A percentile compares a stretch with the other conserved stretches of the same genome.
Conservation (phyloP, 306 rosid species). For the Cucurbita ficifolia region DNA sequence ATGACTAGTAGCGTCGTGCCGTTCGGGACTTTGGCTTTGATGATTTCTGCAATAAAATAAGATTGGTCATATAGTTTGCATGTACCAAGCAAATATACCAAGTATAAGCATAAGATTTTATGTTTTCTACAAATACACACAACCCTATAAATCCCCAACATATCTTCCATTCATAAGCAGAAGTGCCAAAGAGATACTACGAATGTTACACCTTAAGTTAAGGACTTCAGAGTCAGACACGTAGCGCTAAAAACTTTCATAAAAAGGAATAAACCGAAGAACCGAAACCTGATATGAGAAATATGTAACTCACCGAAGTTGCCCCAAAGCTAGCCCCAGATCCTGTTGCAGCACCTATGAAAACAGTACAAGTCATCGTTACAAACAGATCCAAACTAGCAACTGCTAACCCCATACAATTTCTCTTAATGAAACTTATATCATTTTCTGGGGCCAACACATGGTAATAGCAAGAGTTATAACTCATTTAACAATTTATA, state of each 20-base stretch:
- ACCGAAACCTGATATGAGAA: conserved; percentile 2
- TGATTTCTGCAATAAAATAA: conserved; percentile 48
- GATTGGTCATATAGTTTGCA: neutral
- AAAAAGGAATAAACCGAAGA: neutral
- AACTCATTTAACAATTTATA: neutral
- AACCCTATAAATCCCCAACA: neutral
- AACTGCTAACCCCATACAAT: neutral
- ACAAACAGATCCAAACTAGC: neutral
- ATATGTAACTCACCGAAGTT: conserved; percentile 40
- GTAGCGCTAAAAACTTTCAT: neutral
- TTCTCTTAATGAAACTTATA: neutral
- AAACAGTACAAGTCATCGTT: neutral
- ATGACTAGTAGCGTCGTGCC: conserved; percentile 44
- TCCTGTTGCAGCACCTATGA: conserved; percentile 60
- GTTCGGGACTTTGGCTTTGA: conserved; percentile 58
- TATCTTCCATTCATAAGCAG: neutral
- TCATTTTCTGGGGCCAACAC: neutral
- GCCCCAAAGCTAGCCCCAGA: conserved; percentile 85
- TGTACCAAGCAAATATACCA: neutral
- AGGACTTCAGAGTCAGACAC: neutral
- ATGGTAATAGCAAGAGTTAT: neutral
- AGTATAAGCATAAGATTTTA: neutral
- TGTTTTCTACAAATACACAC: neutral
- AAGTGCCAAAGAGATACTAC: no score
- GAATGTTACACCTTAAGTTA: neutral